Evolutionary conservation across 495 filamentous ascomycete species (phyloP), one percentile per base, ranked within the genome.

Genomic region (Penicillium diatomitis): DNA sequence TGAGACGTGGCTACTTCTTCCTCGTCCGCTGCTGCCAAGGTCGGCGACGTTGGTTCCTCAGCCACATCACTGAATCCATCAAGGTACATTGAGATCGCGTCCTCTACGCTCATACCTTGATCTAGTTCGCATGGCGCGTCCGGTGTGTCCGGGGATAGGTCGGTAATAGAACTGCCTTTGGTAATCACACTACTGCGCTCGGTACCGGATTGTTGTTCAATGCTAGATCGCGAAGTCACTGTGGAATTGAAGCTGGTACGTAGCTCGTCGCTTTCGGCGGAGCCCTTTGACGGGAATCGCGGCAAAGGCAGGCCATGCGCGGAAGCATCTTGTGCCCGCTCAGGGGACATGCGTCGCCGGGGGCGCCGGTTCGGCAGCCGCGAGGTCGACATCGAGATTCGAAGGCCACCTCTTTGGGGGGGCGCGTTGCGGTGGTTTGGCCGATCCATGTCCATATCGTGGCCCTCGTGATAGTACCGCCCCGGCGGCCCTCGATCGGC

Each of bases 51-150:
- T 4, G 68, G 64, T 40, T 73, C 69, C 54, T 74, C 71, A 2
- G 71, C 67, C 36, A 74, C 65, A 40, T 86, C 83, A 47, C 73
- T 73, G 67, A 92, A 91, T 0, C 90, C 88, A 53, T 84, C 81
- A 47, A 86, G 84, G 61, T 96, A 96, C 86, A 96, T 90, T 10
- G 84, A 87, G 67, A 96, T 92, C 6, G 88, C 85, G 70, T 96
- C 90, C 54, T 97, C 90, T 3, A 95, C 79, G 51, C 84, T 95
- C 75, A 90, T 85, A 4, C 80, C 82, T 49, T 80, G 84, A 48
- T 88, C 84, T 36, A 76, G 77, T 6, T 74, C 71, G 36, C 74
- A 77, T 48, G 73, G 68, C n/a, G 63, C 68, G 47, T 75, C 72
- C 50, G 69, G 75, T 31, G 68, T 73, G 42, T 87, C 74, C 32